Evolutionary conservation across 768 basidiomycete species (phyloP), one percentile per base, ranked within the genome.

Genomic region (Lentinula sp.): DNA sequence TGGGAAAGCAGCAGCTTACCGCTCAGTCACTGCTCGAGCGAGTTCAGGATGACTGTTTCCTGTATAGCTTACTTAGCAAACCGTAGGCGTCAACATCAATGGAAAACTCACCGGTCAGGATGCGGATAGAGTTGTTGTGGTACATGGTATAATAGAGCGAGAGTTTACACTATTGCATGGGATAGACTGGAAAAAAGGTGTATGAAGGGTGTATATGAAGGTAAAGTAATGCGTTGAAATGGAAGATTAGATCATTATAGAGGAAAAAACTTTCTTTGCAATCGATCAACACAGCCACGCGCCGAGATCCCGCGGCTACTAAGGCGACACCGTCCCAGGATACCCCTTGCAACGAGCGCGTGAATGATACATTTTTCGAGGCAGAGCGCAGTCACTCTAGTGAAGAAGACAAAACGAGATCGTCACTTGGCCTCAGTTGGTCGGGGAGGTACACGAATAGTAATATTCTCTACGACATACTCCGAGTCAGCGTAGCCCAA

Each of bases 31-130:
- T 63, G 87, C 82, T 70, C 89, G 84, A 75, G 96, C 96, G 80
- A 99, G 90, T 84, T 95, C 92, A 69, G 94, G 93, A 79, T 99
- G 97, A 74, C 93, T 95, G 77, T 95, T 96, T 72, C 96, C 95
- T 97, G 76, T 11, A 57, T n/a, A 62, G 31, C 61, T 37, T 55
- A 42, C 15, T 43, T 60, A 60, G 61, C 62, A 65, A 51, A 51
- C 21, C 31, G 40, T 15, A 18, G n/a, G 11, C n/a, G 10, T 63
- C 37, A 8, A 39, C 37, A 8, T 39, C 13, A 40, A 16, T 39
- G 42, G 1, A 5, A 51, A 10, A 63, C 84, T 65, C 63, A 89
- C 89, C 89, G 70, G 89, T 78, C 64, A 91, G 78, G 66, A 91
- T 79, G 71, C 87, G 78, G 71, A 91, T 84, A 65, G 87, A 88